Conservation (phyloP, 2,329 filamentous ascomycete species). For the Ilyonectria mors-panacis region DNA sequence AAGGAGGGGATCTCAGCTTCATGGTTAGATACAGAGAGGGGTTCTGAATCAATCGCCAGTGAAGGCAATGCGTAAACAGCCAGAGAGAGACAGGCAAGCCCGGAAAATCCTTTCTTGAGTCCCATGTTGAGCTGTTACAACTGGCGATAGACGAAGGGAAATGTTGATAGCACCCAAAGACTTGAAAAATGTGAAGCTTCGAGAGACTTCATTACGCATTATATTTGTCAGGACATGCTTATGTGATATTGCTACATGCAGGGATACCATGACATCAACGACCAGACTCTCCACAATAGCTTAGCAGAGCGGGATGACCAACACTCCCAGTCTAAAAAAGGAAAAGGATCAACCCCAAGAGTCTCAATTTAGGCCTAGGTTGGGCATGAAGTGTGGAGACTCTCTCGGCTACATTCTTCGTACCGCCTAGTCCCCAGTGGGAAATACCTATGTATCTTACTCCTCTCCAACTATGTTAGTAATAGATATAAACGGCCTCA, state of each 20-base stretch:
- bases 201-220: slow-evolving; percentile 9
- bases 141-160: background rate
- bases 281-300: background rate
- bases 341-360: too few relatives aligned
- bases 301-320: too few relatives aligned
- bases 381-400: too few relatives aligned
- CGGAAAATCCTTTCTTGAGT: background rate
- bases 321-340: too few relatives aligned
- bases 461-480: too few relatives aligned
- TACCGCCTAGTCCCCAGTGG: too few relatives aligned
- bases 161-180: background rate
- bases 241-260: slow-evolving; percentile 19
- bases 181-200: too few relatives aligned
- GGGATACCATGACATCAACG: slow-evolving; percentile 35
- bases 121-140: slow-evolving; percentile 5
- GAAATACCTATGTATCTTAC: too few relatives aligned
- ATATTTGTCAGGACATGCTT: slow-evolving; percentile 26
- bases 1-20: slow-evolving; percentile 47
- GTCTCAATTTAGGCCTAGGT: too few relatives aligned
- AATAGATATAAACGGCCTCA: too few relatives aligned
- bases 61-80: slow-evolving; percentile 11
- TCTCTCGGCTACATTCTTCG: too few relatives aligned
- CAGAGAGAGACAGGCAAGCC: background rate
- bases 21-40: background rate
- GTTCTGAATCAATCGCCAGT: background rate